These are phyloP conservation scores for Claviceps pazoutovae DNA, from an alignment of 2,329 filamentous ascomycete genomes.

Conservation along the genomic window DNA sequence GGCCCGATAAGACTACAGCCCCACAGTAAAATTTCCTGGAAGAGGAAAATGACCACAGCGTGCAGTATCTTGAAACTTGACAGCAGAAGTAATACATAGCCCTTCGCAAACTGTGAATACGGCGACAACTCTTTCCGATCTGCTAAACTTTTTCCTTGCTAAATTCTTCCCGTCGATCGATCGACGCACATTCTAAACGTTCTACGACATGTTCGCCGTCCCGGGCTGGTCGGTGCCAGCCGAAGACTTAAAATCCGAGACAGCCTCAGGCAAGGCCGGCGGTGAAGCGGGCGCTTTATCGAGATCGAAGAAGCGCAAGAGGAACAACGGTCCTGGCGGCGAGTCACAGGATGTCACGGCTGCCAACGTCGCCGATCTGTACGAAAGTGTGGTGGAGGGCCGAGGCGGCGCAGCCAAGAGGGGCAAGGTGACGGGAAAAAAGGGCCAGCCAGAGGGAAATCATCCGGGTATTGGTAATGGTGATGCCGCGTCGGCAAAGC, in stretches of 20 bases:
- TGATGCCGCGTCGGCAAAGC: constrained; percentile 1
- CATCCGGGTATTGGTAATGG: not conserved
- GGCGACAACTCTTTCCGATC: not conserved
- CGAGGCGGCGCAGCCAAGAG: constrained; percentile 19
- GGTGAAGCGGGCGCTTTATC: constrained; percentile 21
- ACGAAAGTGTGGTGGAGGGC: constrained; percentile 65
- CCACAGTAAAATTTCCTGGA: constrained; percentile 2
- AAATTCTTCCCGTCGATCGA: not conserved
- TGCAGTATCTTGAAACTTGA: not conserved
- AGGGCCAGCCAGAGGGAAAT: constrained; percentile 8
- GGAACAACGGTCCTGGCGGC: constrained; percentile 9
- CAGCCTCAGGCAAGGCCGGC: constrained; percentile 17
- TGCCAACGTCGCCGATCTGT: constrained; percentile 63
- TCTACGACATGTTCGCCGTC: constrained; percentile 66
- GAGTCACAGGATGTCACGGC: constrained; percentile 38
- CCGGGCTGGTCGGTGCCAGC: constrained; percentile 80
- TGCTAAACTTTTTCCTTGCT: not conserved
- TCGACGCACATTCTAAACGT: not conserved
- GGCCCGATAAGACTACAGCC: not conserved
- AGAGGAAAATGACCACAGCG: not conserved
- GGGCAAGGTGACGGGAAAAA: constrained; percentile 22
- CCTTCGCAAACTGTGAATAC: not conserved
- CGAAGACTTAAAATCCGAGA: constrained; percentile 57
- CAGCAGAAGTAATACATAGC: not conserved
- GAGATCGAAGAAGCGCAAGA: constrained; percentile 48